These are phyloP conservation scores for Allomyces javanicus DNA, from an alignment of 192 early-diverging fungal genomes.

Conservation along the genomic window DNA sequence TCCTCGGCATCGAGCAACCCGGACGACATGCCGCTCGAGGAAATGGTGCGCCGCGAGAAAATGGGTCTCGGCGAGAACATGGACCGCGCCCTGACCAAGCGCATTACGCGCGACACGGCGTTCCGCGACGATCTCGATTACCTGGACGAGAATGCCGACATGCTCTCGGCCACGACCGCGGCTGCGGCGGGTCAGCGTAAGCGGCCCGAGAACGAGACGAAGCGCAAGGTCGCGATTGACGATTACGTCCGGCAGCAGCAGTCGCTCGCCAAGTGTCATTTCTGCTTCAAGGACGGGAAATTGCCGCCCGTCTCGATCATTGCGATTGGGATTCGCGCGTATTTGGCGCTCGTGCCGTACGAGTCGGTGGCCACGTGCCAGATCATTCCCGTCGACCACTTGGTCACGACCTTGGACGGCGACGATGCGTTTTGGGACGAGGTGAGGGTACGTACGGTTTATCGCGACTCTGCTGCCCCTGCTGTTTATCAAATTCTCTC, in stretches of 20 bases:
- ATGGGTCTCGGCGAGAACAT: not conserved
- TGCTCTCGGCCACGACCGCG: constrained; percentile 34
- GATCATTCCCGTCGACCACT: constrained; percentile 79
- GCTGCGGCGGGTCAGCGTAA: constrained; percentile 43
- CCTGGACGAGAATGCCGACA: constrained; percentile 74
- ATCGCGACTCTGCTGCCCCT: too few relatives aligned
- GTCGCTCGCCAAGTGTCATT: constrained; percentile 47
- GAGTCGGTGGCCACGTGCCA: constrained; percentile 64
- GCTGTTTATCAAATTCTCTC: too few relatives aligned
- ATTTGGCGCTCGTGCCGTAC: constrained; percentile 54
- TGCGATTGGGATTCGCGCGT: constrained; percentile 51
- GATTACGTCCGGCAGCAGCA: constrained; percentile 47
- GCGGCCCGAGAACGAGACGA: constrained; percentile 38
- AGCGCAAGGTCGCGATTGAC: not conserved
- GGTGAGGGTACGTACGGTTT: constrained; percentile 40
- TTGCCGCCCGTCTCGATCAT: constrained; percentile 51
- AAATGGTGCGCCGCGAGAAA: not conserved
- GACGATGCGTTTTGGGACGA: constrained; percentile 90
- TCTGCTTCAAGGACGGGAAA: constrained; percentile 52
- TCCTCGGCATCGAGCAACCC: not conserved
- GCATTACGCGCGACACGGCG: not conserved
- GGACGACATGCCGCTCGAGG: not conserved
- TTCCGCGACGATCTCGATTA: constrained; percentile 60
- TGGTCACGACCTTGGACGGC: constrained; percentile 55
- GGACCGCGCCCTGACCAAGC: not conserved